Conservation (phyloP, 192 early-diverging fungal genomes). For the Obelidium mucronatum region DNA sequence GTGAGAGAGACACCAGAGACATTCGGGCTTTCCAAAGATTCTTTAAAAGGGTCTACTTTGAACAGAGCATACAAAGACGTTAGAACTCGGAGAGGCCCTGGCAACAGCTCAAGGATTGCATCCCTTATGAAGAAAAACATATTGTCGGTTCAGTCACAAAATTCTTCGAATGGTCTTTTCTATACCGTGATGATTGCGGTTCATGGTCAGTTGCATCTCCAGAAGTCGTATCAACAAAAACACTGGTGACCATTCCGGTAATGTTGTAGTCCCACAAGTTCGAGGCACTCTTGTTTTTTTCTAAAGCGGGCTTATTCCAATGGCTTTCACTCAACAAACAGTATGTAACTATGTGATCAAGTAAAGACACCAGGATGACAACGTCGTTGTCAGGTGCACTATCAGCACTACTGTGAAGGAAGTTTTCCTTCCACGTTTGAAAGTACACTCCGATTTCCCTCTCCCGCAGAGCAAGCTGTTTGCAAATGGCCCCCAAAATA, state of each 20-base stretch:
- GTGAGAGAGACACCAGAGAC: constrained; percentile 47
- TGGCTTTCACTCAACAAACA: constrained; percentile 49
- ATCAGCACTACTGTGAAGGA: constrained; percentile 1
- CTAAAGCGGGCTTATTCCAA: constrained; percentile 12
- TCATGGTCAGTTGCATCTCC: background rate
- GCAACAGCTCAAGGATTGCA: constrained; percentile 40
- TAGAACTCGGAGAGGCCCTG: constrained; percentile 38
- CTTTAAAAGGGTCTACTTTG: constrained; percentile 13
- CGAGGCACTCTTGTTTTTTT: constrained; percentile 17
- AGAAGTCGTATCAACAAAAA: constrained; percentile 20
- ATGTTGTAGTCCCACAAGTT: constrained; percentile 39
- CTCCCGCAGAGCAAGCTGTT: constrained; percentile 54
- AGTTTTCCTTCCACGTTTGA: background rate
- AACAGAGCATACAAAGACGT: constrained; percentile 38
- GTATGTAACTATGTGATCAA: constrained; percentile 65
- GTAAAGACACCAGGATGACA: constrained; percentile 58
- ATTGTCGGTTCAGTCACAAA: too few relatives aligned
- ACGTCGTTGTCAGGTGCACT: constrained; percentile 55
- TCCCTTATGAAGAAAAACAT: constrained; percentile 6
- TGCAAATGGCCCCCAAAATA: constrained; percentile 65
- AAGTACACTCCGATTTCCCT: constrained; percentile 13
- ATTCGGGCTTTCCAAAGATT: background rate
- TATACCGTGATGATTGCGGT: constrained; percentile 26
- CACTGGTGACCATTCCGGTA: constrained; percentile 30
- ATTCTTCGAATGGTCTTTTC: too few relatives aligned